Evolutionary conservation across 2,329 filamentous ascomycete genomes (phyloP), one percentile per base, ranked within the genome.

Genomic region (Diaporthe eres): DNA sequence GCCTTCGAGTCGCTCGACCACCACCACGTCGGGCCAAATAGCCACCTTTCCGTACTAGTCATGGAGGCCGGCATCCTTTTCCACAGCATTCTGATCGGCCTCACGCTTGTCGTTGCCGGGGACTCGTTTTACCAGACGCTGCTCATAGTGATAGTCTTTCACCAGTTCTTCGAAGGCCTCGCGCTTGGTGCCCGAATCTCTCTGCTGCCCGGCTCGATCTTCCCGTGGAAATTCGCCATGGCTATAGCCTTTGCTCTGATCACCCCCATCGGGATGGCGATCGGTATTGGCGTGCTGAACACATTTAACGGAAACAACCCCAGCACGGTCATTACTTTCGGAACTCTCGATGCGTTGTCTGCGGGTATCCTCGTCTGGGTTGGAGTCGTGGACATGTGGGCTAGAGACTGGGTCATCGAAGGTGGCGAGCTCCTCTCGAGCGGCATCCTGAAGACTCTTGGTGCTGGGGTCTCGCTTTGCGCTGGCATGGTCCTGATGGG

Each of bases 351-450:
- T 82, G 92, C 94, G 8, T 81, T 95, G 13, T 94, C 91, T 0
- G 93, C 94, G 0, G 94, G 94, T 39, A 94, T 96, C 60, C 86
- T 96, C 44, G 85, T 94, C n/a, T 96, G 94, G 93, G 93, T 95
- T 2, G 93, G 93, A 2, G 84, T 95, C 1, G 93, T 95, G 0
- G 94, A 95, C 85, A 95, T 96, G 93, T 92, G 92, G 90, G 92
- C 92, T 3, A 86, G 89, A 55, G 94, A 96, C 81, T 96, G 94
- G 94, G 89, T 93, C 79, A 84, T 91, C 79, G 65, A 70, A 42
- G 86, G 86, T 1, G 88, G 25, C 78, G 90, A 93, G 80, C 83
- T 94, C 82, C 82, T 88, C 22, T 83, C 89, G 42, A 88, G 92
- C 0, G 82, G 87, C 0, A 51, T 87, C 1, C 39, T 86, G 0